Evolutionary conservation across 2,329 filamentous ascomycete species (phyloP).

Genomic region (Aspergillus hiratsukae): DNA sequence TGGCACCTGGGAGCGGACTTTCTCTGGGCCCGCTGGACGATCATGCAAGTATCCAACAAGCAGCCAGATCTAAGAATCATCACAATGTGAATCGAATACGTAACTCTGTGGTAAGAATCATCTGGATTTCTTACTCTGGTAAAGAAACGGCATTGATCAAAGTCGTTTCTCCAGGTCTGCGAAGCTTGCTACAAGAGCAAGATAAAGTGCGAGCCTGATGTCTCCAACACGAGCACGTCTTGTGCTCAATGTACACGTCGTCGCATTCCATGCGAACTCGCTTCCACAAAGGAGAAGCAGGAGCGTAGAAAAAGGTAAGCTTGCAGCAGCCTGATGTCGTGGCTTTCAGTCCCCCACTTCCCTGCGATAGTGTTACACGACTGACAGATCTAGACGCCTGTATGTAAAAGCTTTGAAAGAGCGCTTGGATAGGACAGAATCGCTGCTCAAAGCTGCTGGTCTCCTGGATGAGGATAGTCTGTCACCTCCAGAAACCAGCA

Average conservation of each 20-base stretch:
- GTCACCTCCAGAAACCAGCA: conserved; percentile 37
- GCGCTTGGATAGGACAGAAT: conserved; percentile 84
- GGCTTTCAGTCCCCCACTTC: background rate
- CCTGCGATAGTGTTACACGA: background rate
- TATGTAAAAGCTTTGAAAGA: conserved; percentile 94
- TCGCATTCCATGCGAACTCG: conserved; percentile 90
- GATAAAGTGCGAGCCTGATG: conserved; percentile 91
- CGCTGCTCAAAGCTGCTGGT: conserved; percentile 74
- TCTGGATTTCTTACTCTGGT: background rate
- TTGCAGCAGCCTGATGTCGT: background rate
- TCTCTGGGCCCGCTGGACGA: conserved; percentile 6
- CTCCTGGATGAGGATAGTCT: conserved; percentile 75
- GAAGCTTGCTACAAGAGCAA: conserved; percentile 85
- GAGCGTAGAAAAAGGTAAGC: conserved; percentile 81
- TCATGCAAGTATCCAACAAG: conserved; percentile 2
- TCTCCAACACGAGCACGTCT: conserved; percentile 56
- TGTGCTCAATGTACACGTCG: conserved; percentile 92
- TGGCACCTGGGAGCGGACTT: conserved; percentile 1
- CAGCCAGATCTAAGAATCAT: conserved; percentile 5
- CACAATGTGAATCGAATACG: conserved; percentile 10
- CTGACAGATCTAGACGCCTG: conserved; percentile 61
- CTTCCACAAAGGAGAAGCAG: conserved; percentile 88
- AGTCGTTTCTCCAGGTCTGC: conserved; percentile 58
- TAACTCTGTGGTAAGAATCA: conserved; percentile 20
- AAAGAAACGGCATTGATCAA: conserved; percentile 10